A percentile compares a stretch with the other conserved stretches of the same genome.
Evolutionary conservation across 2,329 filamentous ascomycete genomes (phyloP).

Genomic region (Diaporthe humulicola): DNA sequence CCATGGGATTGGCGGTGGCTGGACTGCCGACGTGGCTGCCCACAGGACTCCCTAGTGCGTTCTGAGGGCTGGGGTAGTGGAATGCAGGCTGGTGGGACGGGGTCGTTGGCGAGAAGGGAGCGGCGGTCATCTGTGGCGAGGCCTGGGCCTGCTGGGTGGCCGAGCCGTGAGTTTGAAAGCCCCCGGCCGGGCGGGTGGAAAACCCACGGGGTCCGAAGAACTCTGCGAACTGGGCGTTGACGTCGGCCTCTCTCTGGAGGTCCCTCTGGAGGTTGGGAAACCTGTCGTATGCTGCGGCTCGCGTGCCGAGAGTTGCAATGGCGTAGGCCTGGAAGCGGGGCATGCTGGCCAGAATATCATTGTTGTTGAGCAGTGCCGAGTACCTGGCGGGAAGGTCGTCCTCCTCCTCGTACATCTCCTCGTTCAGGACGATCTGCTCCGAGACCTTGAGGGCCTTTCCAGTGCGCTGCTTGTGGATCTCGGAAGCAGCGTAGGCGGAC

Average conservation of each 20-base stretch:
- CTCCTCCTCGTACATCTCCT: constrained; percentile 97
- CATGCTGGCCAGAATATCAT: constrained; percentile 26
- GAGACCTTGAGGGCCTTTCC: constrained; percentile 86
- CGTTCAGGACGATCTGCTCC: constrained; percentile 87
- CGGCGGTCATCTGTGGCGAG: constrained; percentile 6
- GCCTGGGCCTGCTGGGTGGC: neutral
- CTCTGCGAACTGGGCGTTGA: constrained; percentile 32
- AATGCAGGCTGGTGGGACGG: constrained; percentile 21
- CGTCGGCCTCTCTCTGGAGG: constrained; percentile 11
- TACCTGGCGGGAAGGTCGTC: constrained; percentile 75
- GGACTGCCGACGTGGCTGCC: constrained; percentile 15
- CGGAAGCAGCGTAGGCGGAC: constrained; percentile 88
- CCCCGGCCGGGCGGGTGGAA: neutral
- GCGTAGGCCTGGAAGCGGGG: constrained; percentile 32
- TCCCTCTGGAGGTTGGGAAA: constrained; percentile 19
- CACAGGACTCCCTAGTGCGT: constrained; percentile 8
- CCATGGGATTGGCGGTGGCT: constrained; percentile 22
- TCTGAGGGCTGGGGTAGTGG: constrained; percentile 23
- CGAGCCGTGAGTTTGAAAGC: neutral
- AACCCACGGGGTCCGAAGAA: constrained; percentile 29
- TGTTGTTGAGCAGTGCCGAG: constrained; percentile 31
- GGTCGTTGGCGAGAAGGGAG: constrained; percentile 7
- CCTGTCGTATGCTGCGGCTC: constrained; percentile 7
- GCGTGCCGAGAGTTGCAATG: constrained; percentile 34
- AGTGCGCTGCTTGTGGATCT: constrained; percentile 89